phyloP scores from a whole-genome alignment of 805 yeast genomes.

The Groenewaldozyma salmanticensis region DNA sequence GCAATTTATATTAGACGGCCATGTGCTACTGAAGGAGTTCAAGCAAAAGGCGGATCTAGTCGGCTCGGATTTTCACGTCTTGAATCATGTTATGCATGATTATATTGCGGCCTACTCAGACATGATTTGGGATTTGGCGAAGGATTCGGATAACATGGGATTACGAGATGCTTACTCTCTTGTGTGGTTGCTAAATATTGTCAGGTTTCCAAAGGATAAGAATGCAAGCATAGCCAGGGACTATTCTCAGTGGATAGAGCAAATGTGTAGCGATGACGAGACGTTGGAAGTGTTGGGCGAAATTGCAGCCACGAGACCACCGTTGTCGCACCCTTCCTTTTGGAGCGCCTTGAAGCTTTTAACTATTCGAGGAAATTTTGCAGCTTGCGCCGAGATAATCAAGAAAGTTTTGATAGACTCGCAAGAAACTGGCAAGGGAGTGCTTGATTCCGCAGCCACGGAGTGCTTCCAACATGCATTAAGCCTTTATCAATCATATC shows the following conservation, averaged over 20 bases:
- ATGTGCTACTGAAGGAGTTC: neutral
- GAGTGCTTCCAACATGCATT: neutral
- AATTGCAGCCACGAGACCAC: neutral
- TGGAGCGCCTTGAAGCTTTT: neutral
- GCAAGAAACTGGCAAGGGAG: no score
- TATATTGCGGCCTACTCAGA: neutral
- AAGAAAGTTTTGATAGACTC: neutral
- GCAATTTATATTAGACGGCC: neutral
- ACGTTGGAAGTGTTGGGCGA: no score
- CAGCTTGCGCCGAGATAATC: neutral
- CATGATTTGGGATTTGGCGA: neutral
- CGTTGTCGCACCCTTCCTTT: neutral
- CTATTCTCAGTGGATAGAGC: neutral
- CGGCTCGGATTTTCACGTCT: neutral
- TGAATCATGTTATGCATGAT: neutral
- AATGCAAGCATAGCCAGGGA: neutral
- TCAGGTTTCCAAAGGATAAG: neutral
- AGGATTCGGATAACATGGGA: neutral
- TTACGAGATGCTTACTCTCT: neutral
- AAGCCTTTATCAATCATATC: neutral
- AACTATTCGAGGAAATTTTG: neutral
- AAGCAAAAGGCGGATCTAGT: neutral
- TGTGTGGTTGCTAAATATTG: neutral
- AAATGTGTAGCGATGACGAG: neutral
- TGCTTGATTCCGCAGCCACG: neutral